Percentiles rank a stretch among this genome's conserved stretches.
phyloP scores from a whole-genome alignment of 805 yeast species.

The Barnettozyma botsteinii region DNA sequence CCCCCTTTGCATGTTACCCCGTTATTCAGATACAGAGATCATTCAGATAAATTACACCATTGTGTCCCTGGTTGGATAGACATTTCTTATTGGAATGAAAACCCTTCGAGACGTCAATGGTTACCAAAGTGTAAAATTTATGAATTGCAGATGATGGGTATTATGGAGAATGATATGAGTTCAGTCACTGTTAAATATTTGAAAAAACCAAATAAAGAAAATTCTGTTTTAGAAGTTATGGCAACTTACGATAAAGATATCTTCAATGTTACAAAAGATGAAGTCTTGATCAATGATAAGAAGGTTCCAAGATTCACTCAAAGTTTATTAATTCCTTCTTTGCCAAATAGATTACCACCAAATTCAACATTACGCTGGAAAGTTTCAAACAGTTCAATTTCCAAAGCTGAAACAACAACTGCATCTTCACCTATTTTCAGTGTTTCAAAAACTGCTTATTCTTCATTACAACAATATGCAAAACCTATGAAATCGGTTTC shows the following conservation, averaged over 20 bases:
- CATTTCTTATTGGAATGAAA: slow-evolving; percentile 79
- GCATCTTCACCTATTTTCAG: slow-evolving; percentile 18
- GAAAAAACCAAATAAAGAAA: slow-evolving; percentile 26
- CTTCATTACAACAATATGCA: slow-evolving; percentile 15
- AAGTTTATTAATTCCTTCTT: background rate
- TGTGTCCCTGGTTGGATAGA: slow-evolving; percentile 96
- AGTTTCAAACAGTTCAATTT: slow-evolving; percentile 19
- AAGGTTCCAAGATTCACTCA: background rate
- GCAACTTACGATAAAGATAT: slow-evolving; percentile 57
- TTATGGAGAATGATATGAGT: slow-evolving; percentile 84
- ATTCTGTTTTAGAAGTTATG: slow-evolving; percentile 55
- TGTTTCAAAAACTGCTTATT: slow-evolving; percentile 16
- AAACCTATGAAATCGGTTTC: slow-evolving; percentile 2
- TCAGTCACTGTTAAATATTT: slow-evolving; percentile 62
- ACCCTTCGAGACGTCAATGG: slow-evolving; percentile 52
- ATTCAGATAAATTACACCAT: slow-evolving; percentile 46
- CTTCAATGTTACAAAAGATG: slow-evolving; percentile 29
- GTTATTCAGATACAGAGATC: slow-evolving; percentile 63
- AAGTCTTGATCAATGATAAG: background rate
- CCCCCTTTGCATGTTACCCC: slow-evolving; percentile 95
- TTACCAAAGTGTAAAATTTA: slow-evolving; percentile 92
- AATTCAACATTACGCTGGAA: slow-evolving; percentile 21
- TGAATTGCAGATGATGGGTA: slow-evolving; percentile 97
- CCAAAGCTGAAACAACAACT: slow-evolving; percentile 18
- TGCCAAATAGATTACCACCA: slow-evolving; percentile 5